A percentile compares a stretch with the other conserved stretches of the same genome.
phyloP scores from a whole-genome alignment of 345 rosid genomes.

The Citrus cavaleriei region DNA sequence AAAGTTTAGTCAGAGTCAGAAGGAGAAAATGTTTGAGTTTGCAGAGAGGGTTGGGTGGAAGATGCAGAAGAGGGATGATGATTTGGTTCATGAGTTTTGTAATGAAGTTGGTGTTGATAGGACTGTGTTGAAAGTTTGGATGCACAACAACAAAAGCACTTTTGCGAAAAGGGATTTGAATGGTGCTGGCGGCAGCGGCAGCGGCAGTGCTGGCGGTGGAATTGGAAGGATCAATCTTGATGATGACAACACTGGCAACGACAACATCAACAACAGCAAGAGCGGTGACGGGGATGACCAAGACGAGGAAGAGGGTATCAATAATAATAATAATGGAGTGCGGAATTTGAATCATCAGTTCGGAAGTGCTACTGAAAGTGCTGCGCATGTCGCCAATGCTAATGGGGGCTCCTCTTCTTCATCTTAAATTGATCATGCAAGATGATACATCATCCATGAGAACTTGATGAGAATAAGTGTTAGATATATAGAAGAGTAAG shows the following conservation, averaged over 20 bases:
- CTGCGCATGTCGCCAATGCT: slow-evolving; percentile 24
- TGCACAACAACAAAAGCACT: slow-evolving; percentile 91
- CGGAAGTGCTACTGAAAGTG: slow-evolving; percentile 16
- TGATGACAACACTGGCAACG: slow-evolving; percentile 9
- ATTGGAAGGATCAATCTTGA: slow-evolving; percentile 1
- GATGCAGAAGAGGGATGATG: slow-evolving; percentile 81
- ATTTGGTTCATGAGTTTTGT: slow-evolving; percentile 55
- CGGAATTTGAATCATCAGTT: slow-evolving; percentile 31
- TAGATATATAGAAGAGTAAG: slow-evolving; percentile 21
- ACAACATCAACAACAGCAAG: background rate
- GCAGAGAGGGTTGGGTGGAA: slow-evolving; percentile 83
- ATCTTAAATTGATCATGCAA: slow-evolving; percentile 14
- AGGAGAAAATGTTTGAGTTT: slow-evolving; percentile 65
- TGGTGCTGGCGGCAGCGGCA: background rate
- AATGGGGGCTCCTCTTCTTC: slow-evolving; percentile 57
- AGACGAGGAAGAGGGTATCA: background rate
- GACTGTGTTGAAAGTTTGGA: slow-evolving; percentile 84
- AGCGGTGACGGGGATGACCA: background rate
- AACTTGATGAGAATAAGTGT: slow-evolving; percentile 24
- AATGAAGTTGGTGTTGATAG: slow-evolving; percentile 64
- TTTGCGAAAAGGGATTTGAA: slow-evolving; percentile 34
- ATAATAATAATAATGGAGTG: background rate
- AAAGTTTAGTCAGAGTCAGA: slow-evolving; percentile 64
- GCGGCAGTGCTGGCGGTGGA: background rate
- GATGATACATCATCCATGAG: background rate